These are phyloP conservation scores for Apophysomyces trapeziformis DNA, from an alignment of 371 early-diverging fungal genomes.

Conservation along the genomic window DNA sequence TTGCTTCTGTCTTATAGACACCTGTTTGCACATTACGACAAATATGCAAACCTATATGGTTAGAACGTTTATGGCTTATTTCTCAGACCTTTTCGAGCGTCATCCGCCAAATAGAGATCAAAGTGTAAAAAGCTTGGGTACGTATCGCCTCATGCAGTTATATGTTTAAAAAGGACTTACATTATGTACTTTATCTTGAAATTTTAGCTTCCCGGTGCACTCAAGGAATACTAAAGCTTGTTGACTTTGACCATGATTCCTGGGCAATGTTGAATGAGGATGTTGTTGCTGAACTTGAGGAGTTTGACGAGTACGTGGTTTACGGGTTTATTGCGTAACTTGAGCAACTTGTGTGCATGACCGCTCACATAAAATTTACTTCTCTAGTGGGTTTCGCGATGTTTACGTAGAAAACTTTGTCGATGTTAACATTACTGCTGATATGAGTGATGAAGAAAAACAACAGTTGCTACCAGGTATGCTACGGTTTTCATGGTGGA, in stretches of 20 bases:
- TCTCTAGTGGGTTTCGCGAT: neutral
- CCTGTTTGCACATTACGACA: neutral
- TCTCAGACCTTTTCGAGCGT: neutral
- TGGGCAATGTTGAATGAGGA: neutral
- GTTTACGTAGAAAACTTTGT: neutral
- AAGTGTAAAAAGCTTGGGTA: slow-evolving; percentile 1
- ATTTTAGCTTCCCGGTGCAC: neutral
- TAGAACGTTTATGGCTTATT: neutral
- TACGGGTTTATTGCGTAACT: neutral
- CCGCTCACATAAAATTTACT: neutral
- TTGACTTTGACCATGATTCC: neutral
- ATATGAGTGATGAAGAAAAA: slow-evolving; percentile 1
- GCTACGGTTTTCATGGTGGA: neutral
- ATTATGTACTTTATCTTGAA: neutral
- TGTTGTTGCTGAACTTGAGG: neutral
- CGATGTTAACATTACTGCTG: neutral
- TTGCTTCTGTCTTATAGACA: neutral
- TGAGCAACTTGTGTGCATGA: neutral
- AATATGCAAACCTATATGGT: neutral
- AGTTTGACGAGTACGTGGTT: neutral
- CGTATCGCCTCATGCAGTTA: neutral
- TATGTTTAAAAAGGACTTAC: neutral
- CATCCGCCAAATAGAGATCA: neutral
- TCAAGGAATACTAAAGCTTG: neutral
- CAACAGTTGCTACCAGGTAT: neutral